A percentile compares a stretch with the other conserved stretches of the same genome.
phyloP scores from a whole-genome alignment of 177 flowering plant species.

The Tripterygium wilfordii region DNA sequence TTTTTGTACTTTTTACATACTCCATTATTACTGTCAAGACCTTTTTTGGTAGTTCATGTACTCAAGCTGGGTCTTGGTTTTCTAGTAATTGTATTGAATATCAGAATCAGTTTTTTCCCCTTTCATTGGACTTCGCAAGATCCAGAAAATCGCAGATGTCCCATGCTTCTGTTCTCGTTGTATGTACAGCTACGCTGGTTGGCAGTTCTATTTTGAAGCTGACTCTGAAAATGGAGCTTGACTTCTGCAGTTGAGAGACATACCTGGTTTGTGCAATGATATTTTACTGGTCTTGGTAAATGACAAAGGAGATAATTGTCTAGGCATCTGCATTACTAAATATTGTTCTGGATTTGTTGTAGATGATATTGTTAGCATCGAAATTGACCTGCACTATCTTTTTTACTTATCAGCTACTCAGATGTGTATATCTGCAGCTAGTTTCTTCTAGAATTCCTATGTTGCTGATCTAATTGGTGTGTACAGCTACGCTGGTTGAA shows the following conservation, averaged over 20 bases:
- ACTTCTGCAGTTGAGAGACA: slow-evolving; percentile 3
- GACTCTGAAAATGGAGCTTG: neutral
- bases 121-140: slow-evolving; percentile 4
- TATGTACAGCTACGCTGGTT: slow-evolving; percentile 3
- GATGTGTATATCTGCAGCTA: slow-evolving; percentile 8
- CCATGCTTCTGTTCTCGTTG: slow-evolving; percentile 10
- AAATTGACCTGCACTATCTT: too few species aligned
- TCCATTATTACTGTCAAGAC: too few species aligned
- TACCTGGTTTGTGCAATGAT: slow-evolving; percentile 1
- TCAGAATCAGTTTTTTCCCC: neutral
- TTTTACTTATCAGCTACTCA: neutral
- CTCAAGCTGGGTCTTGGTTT: neutral
- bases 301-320: slow-evolving; percentile 3
- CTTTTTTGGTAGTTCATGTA: too few species aligned
- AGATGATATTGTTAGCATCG: too few species aligned
- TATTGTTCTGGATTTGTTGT: neutral
- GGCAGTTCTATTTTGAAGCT: slow-evolving; percentile 1
- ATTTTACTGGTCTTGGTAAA: slow-evolving; percentile 5
- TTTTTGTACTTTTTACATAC: too few species aligned
- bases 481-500: too few species aligned
- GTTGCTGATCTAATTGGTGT: too few species aligned
- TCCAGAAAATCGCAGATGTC: slow-evolving; percentile 11
- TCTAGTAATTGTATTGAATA: neutral
- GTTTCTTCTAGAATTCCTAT: slow-evolving; percentile 8
- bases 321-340: neutral